Base-by-base conservation (phyloP, 805 yeast species). In the Metschnikowia kunwiensis region DNA sequence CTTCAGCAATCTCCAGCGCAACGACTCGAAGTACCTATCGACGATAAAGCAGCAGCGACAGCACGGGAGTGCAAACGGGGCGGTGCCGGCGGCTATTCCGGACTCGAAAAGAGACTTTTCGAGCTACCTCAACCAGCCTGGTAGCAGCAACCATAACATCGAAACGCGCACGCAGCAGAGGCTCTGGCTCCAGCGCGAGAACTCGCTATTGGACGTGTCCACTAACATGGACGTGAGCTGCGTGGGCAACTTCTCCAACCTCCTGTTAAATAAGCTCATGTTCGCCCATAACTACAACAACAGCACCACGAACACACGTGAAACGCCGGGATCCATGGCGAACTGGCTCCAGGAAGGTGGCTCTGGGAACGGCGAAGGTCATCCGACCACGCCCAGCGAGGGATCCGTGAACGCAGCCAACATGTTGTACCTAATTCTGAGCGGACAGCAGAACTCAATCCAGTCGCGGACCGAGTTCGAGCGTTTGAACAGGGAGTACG, bases 81-180 rank as follows among this genome's bases (percentile, higher is more conserved):
- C 19, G 10, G 12, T 33, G 3, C 16, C 21, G 10, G 5, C 23
- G 4, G 27, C 17, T 12, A 18, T 13, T 7, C 29, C 19, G 24
- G 35, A 22, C 30, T 5, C 30, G 18, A 31, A 30, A 19, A 44
- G 41, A 18, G 41, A 49, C 42, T 72, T 73, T 46, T 55, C 64
- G 8, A 62, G 65, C 26, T 70, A 66, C 53, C 50, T 73, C 36
- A 34, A 32, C 32, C 30, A 33, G 27, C 30, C 24, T 12, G 27
- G 34, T 9, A 27, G 32, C 20, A 21, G 20, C 14, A 40, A 41
- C 23, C 36, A 40, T 14, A 42, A 42, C 14, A 25, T 32, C 19
- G 85, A 80, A 42, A 78, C 86, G 1, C 70, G 95, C 61, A 85
- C 95, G 0, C 95, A 86, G 53, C 93, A 84, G 53, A 74, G 80